These are phyloP conservation scores for Globisporangium paddicum DNA, from an alignment of 352 stramenopile genomes.

Conservation along the genomic window DNA sequence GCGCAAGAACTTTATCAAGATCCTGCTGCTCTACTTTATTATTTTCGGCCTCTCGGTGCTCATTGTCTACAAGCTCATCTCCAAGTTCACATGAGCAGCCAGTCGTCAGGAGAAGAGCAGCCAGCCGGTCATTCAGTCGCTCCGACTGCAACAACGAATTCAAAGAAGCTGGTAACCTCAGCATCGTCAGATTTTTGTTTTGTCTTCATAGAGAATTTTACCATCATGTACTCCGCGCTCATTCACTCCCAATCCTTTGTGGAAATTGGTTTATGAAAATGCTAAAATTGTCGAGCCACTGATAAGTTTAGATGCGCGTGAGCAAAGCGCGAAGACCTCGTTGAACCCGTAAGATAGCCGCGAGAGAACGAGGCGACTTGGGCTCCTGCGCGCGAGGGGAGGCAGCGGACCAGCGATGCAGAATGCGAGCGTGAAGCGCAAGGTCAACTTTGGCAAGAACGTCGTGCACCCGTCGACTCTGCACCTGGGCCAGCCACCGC, in stretches of 20 bases:
- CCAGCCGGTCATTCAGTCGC: not conserved
- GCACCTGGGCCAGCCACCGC: conserved; percentile 7
- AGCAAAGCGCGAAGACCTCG: no score
- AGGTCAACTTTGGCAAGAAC: conserved; percentile 21
- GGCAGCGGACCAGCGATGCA: conserved; percentile 6
- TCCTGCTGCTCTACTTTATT: conserved; percentile 74
- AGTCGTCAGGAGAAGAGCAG: not conserved
- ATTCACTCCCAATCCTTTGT: no score
- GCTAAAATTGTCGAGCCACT: no score
- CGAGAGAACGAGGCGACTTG: no score
- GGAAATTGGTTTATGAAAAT: no score
- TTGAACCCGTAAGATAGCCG: no score
- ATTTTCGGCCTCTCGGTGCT: conserved; percentile 63
- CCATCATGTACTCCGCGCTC: not conserved
- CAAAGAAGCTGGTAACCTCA: no score
- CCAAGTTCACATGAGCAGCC: conserved; percentile 42
- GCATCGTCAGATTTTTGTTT: not conserved
- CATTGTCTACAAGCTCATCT: conserved; percentile 71
- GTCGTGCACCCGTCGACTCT: conserved; percentile 21
- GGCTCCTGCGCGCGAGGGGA: no score
- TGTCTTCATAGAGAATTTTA: not conserved
- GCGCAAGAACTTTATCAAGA: conserved; percentile 75
- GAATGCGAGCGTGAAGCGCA: conserved; percentile 24
- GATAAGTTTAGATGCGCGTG: no score
- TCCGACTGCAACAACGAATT: not conserved